Evolutionary conservation across 2,329 filamentous ascomycete genomes (phyloP), one percentile per base, ranked within the genome.

Genomic region (Alternaria triticina): DNA sequence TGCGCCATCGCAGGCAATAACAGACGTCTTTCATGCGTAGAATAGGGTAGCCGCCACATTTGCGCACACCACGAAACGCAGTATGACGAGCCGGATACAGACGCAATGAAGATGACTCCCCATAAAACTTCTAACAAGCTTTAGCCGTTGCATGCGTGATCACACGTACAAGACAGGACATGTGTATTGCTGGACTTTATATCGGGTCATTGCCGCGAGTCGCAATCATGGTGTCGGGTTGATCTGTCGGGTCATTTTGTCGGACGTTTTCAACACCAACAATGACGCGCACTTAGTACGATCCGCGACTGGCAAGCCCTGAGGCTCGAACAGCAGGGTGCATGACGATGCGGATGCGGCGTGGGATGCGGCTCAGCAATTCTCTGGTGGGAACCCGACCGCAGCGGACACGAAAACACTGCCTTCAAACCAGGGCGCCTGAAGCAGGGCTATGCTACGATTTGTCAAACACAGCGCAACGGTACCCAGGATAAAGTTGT

Each of bases 21-120:
- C 70, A 12, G 66, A 68, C n/a, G 64, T 70, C 58, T 70, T 72
- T 72, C 27, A 57, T 70, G 40, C 66, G 69, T 56, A 70, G 60
- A 49, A 71, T 70, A 12, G 70, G 67, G 44, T 68, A 67, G 15
- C 49, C 27, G 46, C 52, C n/a, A 23, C 33, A 22, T 22, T 13
- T 54, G 27, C 17, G 5, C 30, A 30, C 23, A 44, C 45, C 20
- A 28, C 30, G 36, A 10, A 51, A 52, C 30, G 40, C 28, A 22
- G 22, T 30, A 12, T 57, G 15, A 54, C 27, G 51, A 25, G 27
- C 52, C 43, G 46, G 47, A 30, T n/a, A 45, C 36, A 36, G 28
- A 52, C 30, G 25, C 5, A 44, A 20, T 11, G 23, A 27, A 23
- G 23, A 23, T 33, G 47, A 8, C 17, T 33, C 20, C 50, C 50